Evolutionary conservation across 2,329 filamentous ascomycete species (phyloP), one percentile per base, ranked within the genome.

Genomic region (Lecanosticta acicola): DNA sequence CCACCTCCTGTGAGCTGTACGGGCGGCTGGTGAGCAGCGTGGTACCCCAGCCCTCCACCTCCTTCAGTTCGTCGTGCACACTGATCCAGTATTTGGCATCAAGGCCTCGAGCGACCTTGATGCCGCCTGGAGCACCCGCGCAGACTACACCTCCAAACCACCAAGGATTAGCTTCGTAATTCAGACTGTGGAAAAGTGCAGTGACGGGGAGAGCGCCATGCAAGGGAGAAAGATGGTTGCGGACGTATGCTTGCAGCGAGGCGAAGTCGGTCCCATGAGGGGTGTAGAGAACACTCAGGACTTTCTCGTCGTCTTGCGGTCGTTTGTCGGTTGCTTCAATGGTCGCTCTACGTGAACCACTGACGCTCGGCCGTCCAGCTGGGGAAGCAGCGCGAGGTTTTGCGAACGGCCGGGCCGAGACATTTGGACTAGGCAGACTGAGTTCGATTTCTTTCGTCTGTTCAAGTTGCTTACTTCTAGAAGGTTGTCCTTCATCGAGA

Each of bases 151-250:
- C 79, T 29, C 79, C 80, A 1, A 83, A 62, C 64, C 77, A 82
- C 76, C 78, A 81, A 1, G 78, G 77, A 36, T 78, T 80, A 16
- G 71, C 66, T 19, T 81, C 73, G 7, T 67, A 68, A 56, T 83
- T 78, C 64, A 84, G 81, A 43, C 76, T 78, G 60, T 85, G 82
- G 13, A 86, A 69, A 3, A 86, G 74, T 0, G 77, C 75, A 0
- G 79, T 83, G 14, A 86, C 66, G 0, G 80, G 81, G 2, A 84
- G 68, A 0, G 80, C 79, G 1, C 75, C 70, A 56, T 78, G 71
- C 1, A 54, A 33, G 4, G 68, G 61, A 1, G 78, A 67, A 2
- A 84, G 75, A 57, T 83, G 77, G 0, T 73, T 71, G 1, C 74
- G 72, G 4, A 74, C 71, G 58, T 82, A 85, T 4, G 75, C 67